A percentile compares a stretch with the other conserved stretches of the same genome.
Conservation (phyloP, 768 basidiomycete genomes). For the Leccinum subtestaceum region DNA sequence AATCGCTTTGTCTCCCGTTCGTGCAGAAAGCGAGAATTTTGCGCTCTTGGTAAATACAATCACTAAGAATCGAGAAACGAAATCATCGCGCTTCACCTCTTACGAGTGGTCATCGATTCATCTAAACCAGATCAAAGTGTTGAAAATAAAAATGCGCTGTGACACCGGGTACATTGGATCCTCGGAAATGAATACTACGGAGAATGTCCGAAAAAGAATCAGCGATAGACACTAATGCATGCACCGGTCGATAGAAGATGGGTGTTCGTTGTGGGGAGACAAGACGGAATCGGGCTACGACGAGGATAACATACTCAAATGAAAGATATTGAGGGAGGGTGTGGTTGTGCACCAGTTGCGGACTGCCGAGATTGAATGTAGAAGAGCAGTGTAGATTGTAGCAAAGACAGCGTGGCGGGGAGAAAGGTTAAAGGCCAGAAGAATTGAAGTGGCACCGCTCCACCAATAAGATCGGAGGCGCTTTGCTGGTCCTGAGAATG, state of each 20-base stretch:
- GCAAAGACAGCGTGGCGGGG: no score
- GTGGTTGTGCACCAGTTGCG: no score
- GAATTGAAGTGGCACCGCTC: no score
- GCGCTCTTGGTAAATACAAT: background rate
- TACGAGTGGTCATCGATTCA: background rate
- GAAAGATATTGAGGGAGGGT: slow-evolving; percentile 5
- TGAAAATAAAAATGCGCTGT: background rate
- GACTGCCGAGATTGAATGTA: no score
- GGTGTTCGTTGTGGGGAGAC: background rate
- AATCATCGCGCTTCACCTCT: no score
- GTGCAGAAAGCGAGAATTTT: background rate
- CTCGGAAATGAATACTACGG: background rate
- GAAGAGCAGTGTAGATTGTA: no score
- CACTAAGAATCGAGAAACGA: background rate
- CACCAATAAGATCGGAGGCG: no score
- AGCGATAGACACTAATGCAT: background rate
- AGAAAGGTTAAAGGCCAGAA: no score
- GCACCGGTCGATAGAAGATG: background rate
- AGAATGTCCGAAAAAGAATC: slow-evolving; percentile 5
- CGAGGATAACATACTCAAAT: background rate
- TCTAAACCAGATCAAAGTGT: background rate
- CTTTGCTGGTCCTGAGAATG: no score
- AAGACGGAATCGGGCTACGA: background rate
- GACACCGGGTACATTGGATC: background rate
- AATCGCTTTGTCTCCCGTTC: no score